Evolutionary conservation across 163 green algal genomes (phyloP), one percentile per base, ranked within the genome.

Genomic region (Scenedesmus sp.): DNA sequence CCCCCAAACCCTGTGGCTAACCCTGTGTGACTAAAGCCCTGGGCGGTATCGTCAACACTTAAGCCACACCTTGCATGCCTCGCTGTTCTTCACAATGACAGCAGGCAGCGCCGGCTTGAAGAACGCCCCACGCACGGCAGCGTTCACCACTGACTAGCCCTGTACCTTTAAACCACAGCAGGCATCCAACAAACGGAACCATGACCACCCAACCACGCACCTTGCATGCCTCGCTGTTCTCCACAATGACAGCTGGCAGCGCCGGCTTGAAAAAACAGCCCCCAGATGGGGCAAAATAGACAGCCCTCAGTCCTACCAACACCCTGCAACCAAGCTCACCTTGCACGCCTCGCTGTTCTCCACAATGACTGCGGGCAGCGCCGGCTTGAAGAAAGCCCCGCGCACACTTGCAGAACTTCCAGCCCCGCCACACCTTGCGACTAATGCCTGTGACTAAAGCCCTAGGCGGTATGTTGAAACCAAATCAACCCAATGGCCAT

Each of bases 171-270:
- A 46, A 46, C 34, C 34, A 46, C 34, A 46, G 34, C 34, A 46
- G 34, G 34, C 34, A 46, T 46, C 34, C 34, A 46, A 46, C 34
- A 46, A 46, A 46, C 34, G 34, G 34, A 46, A 46, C 34, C 34
- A 46, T 46, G 34, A 46, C 34, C 59, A 64, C 59, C 59, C 59
- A 9, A 64, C 7, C 8, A 10, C 86, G 18, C 34, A 90, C 76
- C 10, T 93, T 93, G 92, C 95, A 96, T 3, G 86, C 91, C 1
- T 94, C 92, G 87, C 88, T 93, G 90, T 94, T 95, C 90, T 96
- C 93, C 23, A 92, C 93, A 9, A 96, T 88, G 52, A 88, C 84
- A 1, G 91, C 92, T 4, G 94, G 93, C 83, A 95, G 91, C 4
- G 86, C 56, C 0, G 89, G 93, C 26, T 88, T 86, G 79, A 94